Percentiles rank a stretch among this genome's conserved stretches.
These are phyloP conservation scores for Curvularia lunata DNA, from an alignment of 2,329 filamentous ascomycete genomes.

Conservation along the genomic window DNA sequence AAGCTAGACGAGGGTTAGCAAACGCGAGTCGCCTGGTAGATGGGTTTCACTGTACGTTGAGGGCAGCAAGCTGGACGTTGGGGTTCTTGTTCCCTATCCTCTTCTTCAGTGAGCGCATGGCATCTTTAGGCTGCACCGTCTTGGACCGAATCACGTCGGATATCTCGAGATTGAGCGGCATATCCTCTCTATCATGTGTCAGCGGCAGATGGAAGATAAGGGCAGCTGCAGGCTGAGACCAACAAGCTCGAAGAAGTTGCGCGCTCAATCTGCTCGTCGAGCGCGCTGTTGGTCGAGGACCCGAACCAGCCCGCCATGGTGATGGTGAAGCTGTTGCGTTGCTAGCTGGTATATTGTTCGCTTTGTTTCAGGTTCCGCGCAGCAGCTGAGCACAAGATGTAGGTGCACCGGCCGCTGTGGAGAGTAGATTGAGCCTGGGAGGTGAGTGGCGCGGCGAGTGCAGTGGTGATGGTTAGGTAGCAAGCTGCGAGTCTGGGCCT, in stretches of 20 bases:
- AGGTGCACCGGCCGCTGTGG: neutral
- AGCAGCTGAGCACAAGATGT: too few species aligned
- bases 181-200: slow-evolving; percentile 74
- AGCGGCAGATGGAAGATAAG: slow-evolving; percentile 7
- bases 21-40: neutral
- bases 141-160: slow-evolving; percentile 97
- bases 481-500: slow-evolving; percentile 13
- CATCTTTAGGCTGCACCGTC: slow-evolving; percentile 95
- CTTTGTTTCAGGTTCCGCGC: neutral
- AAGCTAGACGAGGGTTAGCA: slow-evolving; percentile 61
- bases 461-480: slow-evolving; percentile 17
- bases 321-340: slow-evolving; percentile 16
- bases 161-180: slow-evolving; percentile 96
- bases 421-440: neutral
- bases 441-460: slow-evolving; percentile 2
- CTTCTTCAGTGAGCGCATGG: slow-evolving; percentile 93
- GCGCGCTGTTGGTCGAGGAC: slow-evolving; percentile 82
- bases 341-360: neutral
- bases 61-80: slow-evolving; percentile 91
- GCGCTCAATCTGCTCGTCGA: slow-evolving; percentile 97
- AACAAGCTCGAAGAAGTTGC: slow-evolving; percentile 94
- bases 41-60: slow-evolving; percentile 69
- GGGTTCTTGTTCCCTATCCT: slow-evolving; percentile 97
- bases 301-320: slow-evolving; percentile 92
- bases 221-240: slow-evolving; percentile 1